phyloP scores from a whole-genome alignment of 2,329 filamentous ascomycete species.

The Basipetospora chlamydospora region DNA sequence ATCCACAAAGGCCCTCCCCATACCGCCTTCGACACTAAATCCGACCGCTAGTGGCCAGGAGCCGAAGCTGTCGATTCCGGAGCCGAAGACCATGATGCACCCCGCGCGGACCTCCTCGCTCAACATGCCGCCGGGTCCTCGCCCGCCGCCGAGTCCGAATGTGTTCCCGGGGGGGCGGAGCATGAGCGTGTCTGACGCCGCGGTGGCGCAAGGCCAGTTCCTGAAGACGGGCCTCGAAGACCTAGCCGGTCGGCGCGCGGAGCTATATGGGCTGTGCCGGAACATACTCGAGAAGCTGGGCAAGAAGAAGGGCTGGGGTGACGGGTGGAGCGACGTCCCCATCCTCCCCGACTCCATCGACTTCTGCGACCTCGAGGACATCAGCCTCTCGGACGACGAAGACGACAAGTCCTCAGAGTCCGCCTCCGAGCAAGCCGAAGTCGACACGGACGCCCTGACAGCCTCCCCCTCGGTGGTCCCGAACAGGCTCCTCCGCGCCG shows the following conservation, averaged over 20 bases:
- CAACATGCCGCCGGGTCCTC: constrained; percentile 22
- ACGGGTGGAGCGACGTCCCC: constrained; percentile 55
- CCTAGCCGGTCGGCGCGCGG: constrained; percentile 67
- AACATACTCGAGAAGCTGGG: constrained; percentile 66
- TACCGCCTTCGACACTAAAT: constrained; percentile 46
- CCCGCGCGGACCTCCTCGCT: constrained; percentile 51
- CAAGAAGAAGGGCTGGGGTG: constrained; percentile 56
- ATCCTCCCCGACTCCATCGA: constrained; percentile 25
- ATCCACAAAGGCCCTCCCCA: constrained; percentile 50
- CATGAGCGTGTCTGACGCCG: constrained; percentile 21
- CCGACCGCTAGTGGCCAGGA: constrained; percentile 33
- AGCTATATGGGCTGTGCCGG: constrained; percentile 66
- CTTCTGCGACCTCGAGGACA: constrained; percentile 38
- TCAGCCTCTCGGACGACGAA: constrained; percentile 34
- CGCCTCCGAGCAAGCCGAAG: neutral
- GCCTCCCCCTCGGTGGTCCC: constrained; percentile 27
- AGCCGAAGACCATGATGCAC: constrained; percentile 58
- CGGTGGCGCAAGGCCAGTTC: constrained; percentile 29
- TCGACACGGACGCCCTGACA: neutral
- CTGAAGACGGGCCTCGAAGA: constrained; percentile 59
- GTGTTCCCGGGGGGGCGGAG: constrained; percentile 33
- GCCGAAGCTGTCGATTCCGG: constrained; percentile 46
- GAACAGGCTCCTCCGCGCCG: constrained; percentile 42
- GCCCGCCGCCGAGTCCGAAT: constrained; percentile 32
- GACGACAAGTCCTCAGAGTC: constrained; percentile 8